Evolutionary conservation across 768 basidiomycete genomes (phyloP).

Genomic region (Coprinellus aureogranulatus): DNA sequence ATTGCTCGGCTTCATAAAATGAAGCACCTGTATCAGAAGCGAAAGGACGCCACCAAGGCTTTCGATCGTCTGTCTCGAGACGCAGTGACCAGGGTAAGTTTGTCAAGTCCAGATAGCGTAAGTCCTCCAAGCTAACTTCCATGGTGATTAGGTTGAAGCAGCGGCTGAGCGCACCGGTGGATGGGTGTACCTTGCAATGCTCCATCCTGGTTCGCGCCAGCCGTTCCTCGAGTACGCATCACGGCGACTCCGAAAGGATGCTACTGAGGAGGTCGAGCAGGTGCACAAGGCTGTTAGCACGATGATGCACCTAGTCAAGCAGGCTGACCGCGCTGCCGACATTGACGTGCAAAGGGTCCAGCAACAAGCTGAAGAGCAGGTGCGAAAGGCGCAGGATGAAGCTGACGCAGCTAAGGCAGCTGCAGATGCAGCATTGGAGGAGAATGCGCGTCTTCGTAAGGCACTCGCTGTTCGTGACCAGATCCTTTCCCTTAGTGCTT

Average conservation of each 20-base stretch:
- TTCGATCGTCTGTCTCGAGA: too few relatives aligned
- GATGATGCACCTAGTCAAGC: neutral
- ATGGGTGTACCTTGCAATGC: neutral
- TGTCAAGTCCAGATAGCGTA: too few relatives aligned
- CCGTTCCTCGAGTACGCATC: neutral
- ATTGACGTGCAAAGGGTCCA: neutral
- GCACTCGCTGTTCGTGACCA: too few relatives aligned
- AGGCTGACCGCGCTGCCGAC: neutral
- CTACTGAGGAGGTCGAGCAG: neutral
- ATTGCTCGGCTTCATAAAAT: too few relatives aligned
- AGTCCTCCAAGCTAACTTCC: too few relatives aligned
- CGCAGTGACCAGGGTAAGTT: too few relatives aligned
- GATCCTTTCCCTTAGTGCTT: too few relatives aligned
- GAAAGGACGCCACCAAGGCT: too few relatives aligned
- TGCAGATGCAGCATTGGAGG: neutral
- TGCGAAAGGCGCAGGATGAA: neutral
- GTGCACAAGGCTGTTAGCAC: neutral
- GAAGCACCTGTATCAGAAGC: too few relatives aligned
- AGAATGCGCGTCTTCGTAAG: neutral
- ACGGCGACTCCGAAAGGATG: neutral
- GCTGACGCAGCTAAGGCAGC: neutral
- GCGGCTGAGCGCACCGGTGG: neutral
- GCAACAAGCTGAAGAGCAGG: neutral
- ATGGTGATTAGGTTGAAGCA: too few relatives aligned
- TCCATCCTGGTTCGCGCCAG: neutral